These are phyloP conservation scores for Pisolithus thermaeus DNA, from an alignment of 1,284 basidiomycete species.

Conservation along the genomic window DNA sequence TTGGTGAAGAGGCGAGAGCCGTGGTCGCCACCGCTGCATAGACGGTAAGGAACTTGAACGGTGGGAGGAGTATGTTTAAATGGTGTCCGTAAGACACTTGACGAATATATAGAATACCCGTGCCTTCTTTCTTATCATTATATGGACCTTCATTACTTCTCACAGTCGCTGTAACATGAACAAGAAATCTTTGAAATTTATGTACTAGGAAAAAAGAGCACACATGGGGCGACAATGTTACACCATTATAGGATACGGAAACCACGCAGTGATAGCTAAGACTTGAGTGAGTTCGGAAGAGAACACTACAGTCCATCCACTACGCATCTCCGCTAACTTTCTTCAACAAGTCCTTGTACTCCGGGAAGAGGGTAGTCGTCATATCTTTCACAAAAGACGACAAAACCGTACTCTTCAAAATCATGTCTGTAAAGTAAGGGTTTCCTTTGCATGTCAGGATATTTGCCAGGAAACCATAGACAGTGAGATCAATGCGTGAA, in stretches of 20 bases:
- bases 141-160: conserved; percentile 51
- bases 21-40: background rate
- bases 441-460: conserved; percentile 17
- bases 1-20: conserved; percentile 5
- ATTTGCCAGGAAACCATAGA: conserved; percentile 29
- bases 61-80: conserved; percentile 13
- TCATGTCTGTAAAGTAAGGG: conserved; percentile 23
- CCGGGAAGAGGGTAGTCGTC: conserved; percentile 24
- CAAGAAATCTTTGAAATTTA: too few species aligned
- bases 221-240: too few species aligned
- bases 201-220: too few species aligned
- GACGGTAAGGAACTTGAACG: background rate
- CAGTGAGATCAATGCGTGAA: conserved; percentile 27
- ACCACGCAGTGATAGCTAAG: conserved; percentile 38
- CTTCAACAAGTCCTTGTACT: conserved; percentile 17
- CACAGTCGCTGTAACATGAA: conserved; percentile 48
- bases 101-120: conserved; percentile 49
- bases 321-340: conserved; percentile 5
- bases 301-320: conserved; percentile 35
- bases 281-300: background rate
- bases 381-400: conserved; percentile 19
- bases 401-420: conserved; percentile 18
- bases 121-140: conserved; percentile 39
- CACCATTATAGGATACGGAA: conserved; percentile 35
- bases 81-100: conserved; percentile 69